Evolutionary conservation across 495 filamentous ascomycete genomes (phyloP), one percentile per base, ranked within the genome.

Genomic region (Tuber magnatum): DNA sequence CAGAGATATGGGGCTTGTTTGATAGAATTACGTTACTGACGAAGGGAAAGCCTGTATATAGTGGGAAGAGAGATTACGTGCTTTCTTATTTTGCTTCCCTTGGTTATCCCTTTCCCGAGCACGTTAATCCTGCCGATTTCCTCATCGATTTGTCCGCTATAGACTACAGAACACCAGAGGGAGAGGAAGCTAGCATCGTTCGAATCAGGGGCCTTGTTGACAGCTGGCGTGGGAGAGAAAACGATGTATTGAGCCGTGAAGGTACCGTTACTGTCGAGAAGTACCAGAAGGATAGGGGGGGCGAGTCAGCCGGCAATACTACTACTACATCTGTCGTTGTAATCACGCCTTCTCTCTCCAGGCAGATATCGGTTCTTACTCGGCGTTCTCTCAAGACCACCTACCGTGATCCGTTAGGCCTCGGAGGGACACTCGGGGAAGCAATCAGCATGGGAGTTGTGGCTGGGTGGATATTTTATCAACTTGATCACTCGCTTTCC

Each of bases 1-100:
- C 90, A 1, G 91, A 93, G 81, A 92, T 92, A 7, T 93, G 91
- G 91, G 86, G 86, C 14, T 85, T 93, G 20, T 91, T 93, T 78
- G 91, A 93, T 80, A 86, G 87, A 68, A 85, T 92, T 18, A 85
- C 92, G 22, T 83, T 93, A 10, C 80, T 93, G 38, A 88, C 89
- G 22, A 85, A 84, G 74, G 91, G 91, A 32, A 86, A 86, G 73
- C 86, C 87, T 6, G 82, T 92, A n/a, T 93, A 91, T 79, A 89
- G 87, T 70, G 91, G 91, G 2, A 82, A 83, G 22, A 83, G 85
- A 69, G 83, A 82, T 40, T 82, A 85, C 5, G 90, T 86, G 48
- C 74, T 91, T 18, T 80, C 85, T 0, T 89, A 92, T 82, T 93
- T 93, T 78, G 83, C 86, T 14, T 61, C 82, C 8, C 82, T 85